Evolutionary conservation across 257 asterid species (phyloP), one percentile per base, ranked within the genome.

Genomic region (Petunia secreta): DNA sequence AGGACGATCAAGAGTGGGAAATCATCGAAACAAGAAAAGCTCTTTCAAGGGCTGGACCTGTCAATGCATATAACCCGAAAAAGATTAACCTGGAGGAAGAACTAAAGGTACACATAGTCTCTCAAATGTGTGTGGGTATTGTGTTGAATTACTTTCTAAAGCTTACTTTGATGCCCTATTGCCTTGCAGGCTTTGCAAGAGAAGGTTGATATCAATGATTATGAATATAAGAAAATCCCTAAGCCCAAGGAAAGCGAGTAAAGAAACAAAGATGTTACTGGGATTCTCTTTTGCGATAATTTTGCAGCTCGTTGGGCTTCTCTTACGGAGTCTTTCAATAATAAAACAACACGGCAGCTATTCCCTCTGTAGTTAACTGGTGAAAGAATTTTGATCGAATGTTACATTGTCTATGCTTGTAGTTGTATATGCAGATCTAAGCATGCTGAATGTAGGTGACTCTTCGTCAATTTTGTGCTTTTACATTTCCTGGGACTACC

Each of bases 1-100:
- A 87, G 89, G 98, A 95, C 80, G 99, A 93, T 71, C 90, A 87
- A 75, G 97, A 93, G 81, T 95, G 99, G 98, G 98, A 95, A 85
- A 95, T 95, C 58, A 91, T 90, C 11, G 99, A 92, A 91, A 79
- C 97, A 52, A 88, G 86, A 82, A 90, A 92, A 90, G 93, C 95
- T 62, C 90, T 93, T 14, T 95, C 99, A 25, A 87, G 94, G 85
- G 87, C 92, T 13, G 98, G 98, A 74, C 99, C 95, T 16, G 85
- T 91, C 52, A 84, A 84, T 77, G 94, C 98, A 46, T 95, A 93
- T 79, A 91, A 93, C 60, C 99, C 98, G 63, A 93, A 90, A 86
- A 91, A 85, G 64, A 87, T 84, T 60, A 91, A 96, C 2, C 83
- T 93, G 74, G 99, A 93, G 79, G 98, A 95, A 87, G 99, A 95